Conservation (phyloP, 2,329 filamentous ascomycete species). For the Fusarium metavorans region DNA sequence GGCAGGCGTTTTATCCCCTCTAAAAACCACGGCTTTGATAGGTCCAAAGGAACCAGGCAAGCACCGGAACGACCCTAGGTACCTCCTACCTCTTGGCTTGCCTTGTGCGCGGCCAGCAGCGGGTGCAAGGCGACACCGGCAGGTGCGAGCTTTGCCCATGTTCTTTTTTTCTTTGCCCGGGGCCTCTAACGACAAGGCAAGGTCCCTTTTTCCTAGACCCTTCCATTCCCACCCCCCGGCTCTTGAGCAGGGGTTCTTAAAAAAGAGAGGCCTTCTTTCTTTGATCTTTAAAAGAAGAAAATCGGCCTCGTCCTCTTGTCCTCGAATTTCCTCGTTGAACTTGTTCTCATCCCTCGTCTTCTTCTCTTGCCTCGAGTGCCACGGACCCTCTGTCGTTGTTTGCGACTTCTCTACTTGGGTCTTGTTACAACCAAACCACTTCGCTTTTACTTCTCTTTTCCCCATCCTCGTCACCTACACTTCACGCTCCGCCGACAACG, state of each 20-base stretch:
- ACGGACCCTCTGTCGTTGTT: not conserved
- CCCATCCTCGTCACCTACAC: not conserved
- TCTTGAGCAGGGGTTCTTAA: constrained; percentile 9
- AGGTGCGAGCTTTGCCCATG: constrained; percentile 32
- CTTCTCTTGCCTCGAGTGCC: constrained; percentile 7
- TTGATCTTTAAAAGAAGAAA: constrained; percentile 15
- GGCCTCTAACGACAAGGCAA: constrained; percentile 25
- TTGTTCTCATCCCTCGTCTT: not conserved
- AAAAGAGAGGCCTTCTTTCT: constrained; percentile 21
- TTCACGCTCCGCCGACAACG: not conserved
- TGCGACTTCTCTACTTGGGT: constrained; percentile 6
- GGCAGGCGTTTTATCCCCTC: not conserved
- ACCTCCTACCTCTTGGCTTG: not conserved
- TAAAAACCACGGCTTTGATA: constrained; percentile 14
- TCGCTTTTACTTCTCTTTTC: not conserved
- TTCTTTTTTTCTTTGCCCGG: constrained; percentile 9
- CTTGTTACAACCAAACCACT: not conserved
- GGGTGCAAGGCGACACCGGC: constrained; percentile 26
- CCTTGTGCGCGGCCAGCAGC: constrained; percentile 15
- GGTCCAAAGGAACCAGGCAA: not conserved
- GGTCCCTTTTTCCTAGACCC: constrained; percentile 7
- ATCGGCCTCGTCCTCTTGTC: not conserved
- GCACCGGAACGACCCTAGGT: not conserved
- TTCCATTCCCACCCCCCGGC: constrained; percentile 12
- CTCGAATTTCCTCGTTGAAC: not conserved